phyloP scores from a whole-genome alignment of 1,139 yeast species.

The Taphrina confusa region DNA sequence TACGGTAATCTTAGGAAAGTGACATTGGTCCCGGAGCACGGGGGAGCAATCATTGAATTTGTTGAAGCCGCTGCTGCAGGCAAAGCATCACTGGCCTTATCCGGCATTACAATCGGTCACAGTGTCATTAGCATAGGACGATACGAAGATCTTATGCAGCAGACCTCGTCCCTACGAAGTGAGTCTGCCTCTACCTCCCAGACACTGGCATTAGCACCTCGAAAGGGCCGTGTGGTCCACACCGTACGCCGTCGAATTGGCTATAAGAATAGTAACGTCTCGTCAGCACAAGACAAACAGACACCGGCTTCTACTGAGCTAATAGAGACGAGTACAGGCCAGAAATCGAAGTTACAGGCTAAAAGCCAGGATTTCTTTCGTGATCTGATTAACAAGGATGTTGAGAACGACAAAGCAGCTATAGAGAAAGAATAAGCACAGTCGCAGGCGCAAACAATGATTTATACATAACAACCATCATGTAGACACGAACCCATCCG shows the following conservation, averaged over 20 bases:
- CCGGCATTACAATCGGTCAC: slow-evolving; percentile 51
- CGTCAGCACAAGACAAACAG: too few relatives aligned
- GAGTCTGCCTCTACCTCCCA: not conserved
- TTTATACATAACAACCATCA: not conserved
- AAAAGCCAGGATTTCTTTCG: slow-evolving; percentile 9
- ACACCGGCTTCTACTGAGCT: too few relatives aligned
- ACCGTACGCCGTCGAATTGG: too few relatives aligned
- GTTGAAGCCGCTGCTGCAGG: slow-evolving; percentile 56
- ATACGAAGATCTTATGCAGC: slow-evolving; percentile 41
- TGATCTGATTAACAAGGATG: not conserved
- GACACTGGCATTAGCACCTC: not conserved
- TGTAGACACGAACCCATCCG: slow-evolving; percentile 9
- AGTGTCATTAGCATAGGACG: slow-evolving; percentile 49
- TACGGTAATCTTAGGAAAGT: slow-evolving; percentile 50
- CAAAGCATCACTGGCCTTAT: slow-evolving; percentile 56
- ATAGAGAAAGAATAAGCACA: not conserved
- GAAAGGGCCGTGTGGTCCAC: too few relatives aligned
- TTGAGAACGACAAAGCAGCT: not conserved
- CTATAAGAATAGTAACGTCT: too few relatives aligned
- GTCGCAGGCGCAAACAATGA: not conserved
- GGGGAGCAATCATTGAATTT: slow-evolving; percentile 60
- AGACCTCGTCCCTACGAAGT: not conserved
- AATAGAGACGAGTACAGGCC: too few relatives aligned
- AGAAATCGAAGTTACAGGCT: not conserved
- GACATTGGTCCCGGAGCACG: slow-evolving; percentile 53